These are phyloP conservation scores for Echites panduratus DNA, from an alignment of 257 asterid species.

Conservation along the genomic window DNA sequence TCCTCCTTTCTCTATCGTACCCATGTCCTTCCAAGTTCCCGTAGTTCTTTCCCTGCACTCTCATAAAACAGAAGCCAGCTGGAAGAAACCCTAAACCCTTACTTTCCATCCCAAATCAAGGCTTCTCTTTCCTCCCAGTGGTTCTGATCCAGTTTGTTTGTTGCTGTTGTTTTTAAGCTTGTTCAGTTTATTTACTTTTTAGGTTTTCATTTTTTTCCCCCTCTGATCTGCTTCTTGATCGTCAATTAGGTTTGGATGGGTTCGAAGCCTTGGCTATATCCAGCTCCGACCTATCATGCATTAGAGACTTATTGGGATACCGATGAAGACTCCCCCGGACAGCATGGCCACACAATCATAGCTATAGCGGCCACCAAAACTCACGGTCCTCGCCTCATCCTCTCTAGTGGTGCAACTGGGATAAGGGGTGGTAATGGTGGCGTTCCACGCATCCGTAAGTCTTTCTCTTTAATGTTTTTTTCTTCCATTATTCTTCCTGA, in stretches of 20 bases:
- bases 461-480: background rate
- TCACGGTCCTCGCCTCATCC: too few relatives aligned
- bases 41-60: too few relatives aligned
- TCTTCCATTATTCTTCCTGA: too few relatives aligned
- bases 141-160: constrained; percentile 3
- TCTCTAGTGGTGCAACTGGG: constrained; percentile 98
- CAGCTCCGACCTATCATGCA: constrained; percentile 36
- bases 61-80: too few relatives aligned
- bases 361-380: constrained; percentile 87
- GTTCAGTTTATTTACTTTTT: background rate
- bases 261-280: constrained; percentile 42
- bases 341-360: constrained; percentile 88
- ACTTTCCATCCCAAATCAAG: too few relatives aligned
- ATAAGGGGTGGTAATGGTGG: constrained; percentile 85
- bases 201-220: background rate
- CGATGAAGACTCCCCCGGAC: constrained; percentile 98
- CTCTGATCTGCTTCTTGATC: background rate
- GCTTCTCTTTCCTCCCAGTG: too few relatives aligned
- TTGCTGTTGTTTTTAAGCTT: background rate
- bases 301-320: constrained; percentile 74
- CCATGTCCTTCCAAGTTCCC: too few relatives aligned
- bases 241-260: constrained; percentile 32
- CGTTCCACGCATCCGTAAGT: constrained; percentile 81
- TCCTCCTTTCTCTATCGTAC: too few relatives aligned
- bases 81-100: too few relatives aligned